phyloP scores from a whole-genome alignment of 441 rosid species.

The Eutrema salsugineum region DNA sequence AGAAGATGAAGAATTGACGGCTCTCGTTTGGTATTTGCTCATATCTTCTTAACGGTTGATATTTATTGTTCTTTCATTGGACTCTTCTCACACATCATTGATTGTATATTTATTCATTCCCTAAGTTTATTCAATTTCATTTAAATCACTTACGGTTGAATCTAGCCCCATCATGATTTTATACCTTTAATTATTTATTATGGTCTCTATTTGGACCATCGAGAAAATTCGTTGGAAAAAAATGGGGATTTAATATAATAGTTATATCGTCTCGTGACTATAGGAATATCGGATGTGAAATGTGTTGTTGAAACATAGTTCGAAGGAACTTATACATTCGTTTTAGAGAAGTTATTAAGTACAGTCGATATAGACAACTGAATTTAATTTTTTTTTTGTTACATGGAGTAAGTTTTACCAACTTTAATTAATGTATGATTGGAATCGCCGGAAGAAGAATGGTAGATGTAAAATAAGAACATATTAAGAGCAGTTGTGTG shows the following conservation, averaged over 20 bases:
- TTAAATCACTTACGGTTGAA: slow-evolving; percentile 12
- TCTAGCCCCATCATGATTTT: background rate
- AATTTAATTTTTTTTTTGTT: no score
- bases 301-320: background rate
- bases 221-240: no score
- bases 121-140: background rate
- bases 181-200: background rate
- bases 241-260: no score
- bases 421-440: no score
- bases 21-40: slow-evolving; percentile 6
- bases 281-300: background rate
- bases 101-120: background rate
- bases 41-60: slow-evolving; percentile 23
- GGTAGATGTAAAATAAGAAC: background rate
- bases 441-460: no score
- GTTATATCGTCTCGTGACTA: slow-evolving; percentile 15
- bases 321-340: background rate
- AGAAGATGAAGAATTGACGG: slow-evolving; percentile 23
- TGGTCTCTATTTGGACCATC: slow-evolving; percentile 13
- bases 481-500: background rate
- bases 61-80: slow-evolving; percentile 16
- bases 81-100: background rate
- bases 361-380: background rate
- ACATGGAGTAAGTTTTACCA: background rate
- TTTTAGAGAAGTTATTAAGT: background rate